Conservation (phyloP, 176 grass and related monocot genomes). For the Aegilops tauschii region DNA sequence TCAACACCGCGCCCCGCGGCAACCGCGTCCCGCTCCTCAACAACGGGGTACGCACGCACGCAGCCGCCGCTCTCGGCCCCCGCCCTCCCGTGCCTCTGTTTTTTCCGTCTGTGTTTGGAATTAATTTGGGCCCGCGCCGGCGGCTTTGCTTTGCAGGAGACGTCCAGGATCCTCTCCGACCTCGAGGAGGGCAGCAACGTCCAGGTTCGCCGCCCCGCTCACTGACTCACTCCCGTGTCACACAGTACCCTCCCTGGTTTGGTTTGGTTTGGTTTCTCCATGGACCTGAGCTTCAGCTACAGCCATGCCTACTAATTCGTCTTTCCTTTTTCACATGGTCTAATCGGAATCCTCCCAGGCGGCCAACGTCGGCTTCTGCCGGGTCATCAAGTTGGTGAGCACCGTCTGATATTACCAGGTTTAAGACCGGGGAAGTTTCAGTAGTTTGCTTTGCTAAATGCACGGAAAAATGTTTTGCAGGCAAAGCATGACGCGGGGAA, state of each 20-base stretch:
- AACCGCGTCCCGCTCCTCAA: conserved; percentile 49
- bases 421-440: not conserved
- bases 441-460: not conserved
- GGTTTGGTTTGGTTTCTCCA: not conserved
- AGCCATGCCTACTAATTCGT: not conserved
- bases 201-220: conserved; percentile 37
- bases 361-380: conserved; percentile 75
- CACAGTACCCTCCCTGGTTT: not conserved
- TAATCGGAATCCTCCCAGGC: conserved; percentile 38
- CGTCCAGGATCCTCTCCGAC: conserved; percentile 47
- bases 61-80: not conserved
- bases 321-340: not conserved
- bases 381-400: conserved; percentile 79
- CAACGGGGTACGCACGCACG: conserved; percentile 30
- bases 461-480: conserved; percentile 34
- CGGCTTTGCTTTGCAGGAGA: conserved; percentile 44
- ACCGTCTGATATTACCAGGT: not conserved
- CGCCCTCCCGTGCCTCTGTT: not conserved
- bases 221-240: not conserved
- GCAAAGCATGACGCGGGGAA: conserved; percentile 75
- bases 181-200: conserved; percentile 86
- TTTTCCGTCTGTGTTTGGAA: not conserved
- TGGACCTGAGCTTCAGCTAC: not conserved
- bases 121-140: not conserved
- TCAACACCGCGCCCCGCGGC: conserved; percentile 41